These are phyloP conservation scores for Buddleja alternifolia DNA, from an alignment of 257 asterid species.

Conservation along the genomic window DNA sequence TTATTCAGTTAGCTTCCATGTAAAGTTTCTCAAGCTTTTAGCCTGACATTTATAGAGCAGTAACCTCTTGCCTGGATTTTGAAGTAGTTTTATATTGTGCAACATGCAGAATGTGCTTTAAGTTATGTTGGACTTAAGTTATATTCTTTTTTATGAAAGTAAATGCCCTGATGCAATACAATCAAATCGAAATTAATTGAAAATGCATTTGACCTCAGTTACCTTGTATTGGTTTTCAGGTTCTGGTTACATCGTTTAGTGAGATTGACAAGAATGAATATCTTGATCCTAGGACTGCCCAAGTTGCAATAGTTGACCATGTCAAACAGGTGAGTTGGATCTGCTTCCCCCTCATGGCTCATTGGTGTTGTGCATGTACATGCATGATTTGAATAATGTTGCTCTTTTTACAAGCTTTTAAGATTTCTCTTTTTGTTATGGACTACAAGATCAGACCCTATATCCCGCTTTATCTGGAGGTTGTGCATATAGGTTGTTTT, in stretches of 20 bases:
- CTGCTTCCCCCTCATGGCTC: conserved; percentile 1
- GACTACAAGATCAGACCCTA: conserved; percentile 10
- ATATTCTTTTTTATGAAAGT: conserved; percentile 13
- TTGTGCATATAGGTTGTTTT: conserved; percentile 9
- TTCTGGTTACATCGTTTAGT: conserved; percentile 66
- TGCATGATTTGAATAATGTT: conserved; percentile 1
- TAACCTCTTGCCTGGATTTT: background rate
- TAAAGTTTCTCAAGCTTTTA: conserved; percentile 3
- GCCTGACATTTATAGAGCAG: background rate
- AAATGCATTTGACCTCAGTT: background rate
- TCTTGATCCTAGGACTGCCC: conserved; percentile 93
- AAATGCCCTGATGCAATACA: conserved; percentile 3
- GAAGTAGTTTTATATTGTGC: conserved; percentile 6
- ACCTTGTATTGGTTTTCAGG: conserved; percentile 48
- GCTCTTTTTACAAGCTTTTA: conserved; percentile 24
- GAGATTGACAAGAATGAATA: conserved; percentile 81
- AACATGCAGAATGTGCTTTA: conserved; percentile 13
- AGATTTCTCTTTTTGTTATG: conserved; percentile 4
- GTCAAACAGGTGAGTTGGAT: conserved; percentile 72
- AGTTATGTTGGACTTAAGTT: background rate
- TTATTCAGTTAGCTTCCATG: conserved; percentile 13
- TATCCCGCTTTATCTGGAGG: background rate
- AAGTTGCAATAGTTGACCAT: conserved; percentile 88
- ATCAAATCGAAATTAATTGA: background rate
- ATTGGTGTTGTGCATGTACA: conserved; percentile 7